Base-by-base conservation (phyloP, 2,329 filamentous ascomycete species). In the Monosporascus cannonballus region DNA sequence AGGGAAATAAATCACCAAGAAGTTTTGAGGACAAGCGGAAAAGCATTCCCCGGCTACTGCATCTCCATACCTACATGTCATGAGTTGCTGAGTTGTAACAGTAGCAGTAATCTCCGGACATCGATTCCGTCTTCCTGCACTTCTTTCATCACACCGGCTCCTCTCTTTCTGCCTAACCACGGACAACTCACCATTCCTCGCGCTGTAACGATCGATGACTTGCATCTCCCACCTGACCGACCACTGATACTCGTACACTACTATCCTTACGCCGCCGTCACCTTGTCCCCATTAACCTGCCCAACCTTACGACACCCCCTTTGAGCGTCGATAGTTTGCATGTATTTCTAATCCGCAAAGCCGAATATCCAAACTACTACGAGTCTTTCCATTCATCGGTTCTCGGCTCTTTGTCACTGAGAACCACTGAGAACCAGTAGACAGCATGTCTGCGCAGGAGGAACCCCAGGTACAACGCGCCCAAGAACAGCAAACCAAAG, bases 391-490 rank as follows among this genome's bases (percentile, higher is more conserved):
- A 34, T 34, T 34, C 11, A 34, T 14, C 30, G 30, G 30, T 14
- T 5, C 11, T 34, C 30, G 4, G 30, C 11, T 46, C 42, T 46
- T 46, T 46, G 42, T 46, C 42, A 11, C n/a, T 17, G 22, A 30
- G 17, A 38, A 54, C 44, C 51, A 48, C 8, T 17, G 22, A 46
- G 17, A 38, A 53, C 44, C 51, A 49, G 48, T 50, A 42, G 48
- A 41, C 55, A 62, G 50, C 53, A 70, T 70, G 67, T 62, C 67
- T 51, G 60, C 57, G 37, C 60, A 58, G 50, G 66, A 64, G 50
- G 64, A 67, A 53, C 59, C 62, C 30, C 9, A 27, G 2, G 8
- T 3, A 11, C 27, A 30, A 11, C 27, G 11, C 27, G 27, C 9
- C 27, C 30, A 34, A 14, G 30, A 34, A 34, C 30, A 34, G 57